Evolutionary conservation across 2,329 filamentous ascomycete genomes (phyloP), one percentile per base, ranked within the genome.

Genomic region (Fusarium beomiforme): DNA sequence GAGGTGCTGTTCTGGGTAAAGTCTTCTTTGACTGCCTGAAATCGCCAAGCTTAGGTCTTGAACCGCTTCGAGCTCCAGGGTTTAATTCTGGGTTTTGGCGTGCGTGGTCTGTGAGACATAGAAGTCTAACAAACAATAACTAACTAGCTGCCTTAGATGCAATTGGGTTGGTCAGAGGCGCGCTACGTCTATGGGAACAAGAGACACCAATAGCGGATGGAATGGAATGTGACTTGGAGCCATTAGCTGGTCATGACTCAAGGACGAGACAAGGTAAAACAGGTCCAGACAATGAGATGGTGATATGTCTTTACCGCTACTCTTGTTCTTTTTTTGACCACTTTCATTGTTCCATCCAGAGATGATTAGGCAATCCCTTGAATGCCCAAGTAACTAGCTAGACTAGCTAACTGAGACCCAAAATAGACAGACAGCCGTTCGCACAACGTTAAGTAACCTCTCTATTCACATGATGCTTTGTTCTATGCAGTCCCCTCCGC

Each of bases 151-250:
- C 59, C 46, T 67, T 64, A 36, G 70, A 75, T 72, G 74, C 72
- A 76, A 74, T 68, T 67, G 72, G 74, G 64, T 71, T 75, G 66
- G 72, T 37, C 57, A 33, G 41, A 41, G 63, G 56, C 55, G 56
- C 55, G 59, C 60, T 60, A 46, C 46, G 51, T 55, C 64, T 55
- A 68, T 75, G 50, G 36, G 62, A 70, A 34, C 39, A 49, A 73
- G 59, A 76, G 69, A 73, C 57, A 66, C 31, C 34, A 60, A 65
- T 44, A 65, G 41, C 36, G 26, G 64, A 61, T 62, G 71, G 65
- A 63, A 61, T 73, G 75, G 75, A 76, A 76, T 76, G 75, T 76
- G 75, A 75, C 61, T 64, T 64, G 68, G 37, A 44, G 37, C 51
- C 51, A 55, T 46, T 33, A 55, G 51, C 24, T 56, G 59, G 59